These are phyloP conservation scores for Eucalyptus leucophloia DNA, from an alignment of 345 rosid genomes.

Conservation along the genomic window DNA sequence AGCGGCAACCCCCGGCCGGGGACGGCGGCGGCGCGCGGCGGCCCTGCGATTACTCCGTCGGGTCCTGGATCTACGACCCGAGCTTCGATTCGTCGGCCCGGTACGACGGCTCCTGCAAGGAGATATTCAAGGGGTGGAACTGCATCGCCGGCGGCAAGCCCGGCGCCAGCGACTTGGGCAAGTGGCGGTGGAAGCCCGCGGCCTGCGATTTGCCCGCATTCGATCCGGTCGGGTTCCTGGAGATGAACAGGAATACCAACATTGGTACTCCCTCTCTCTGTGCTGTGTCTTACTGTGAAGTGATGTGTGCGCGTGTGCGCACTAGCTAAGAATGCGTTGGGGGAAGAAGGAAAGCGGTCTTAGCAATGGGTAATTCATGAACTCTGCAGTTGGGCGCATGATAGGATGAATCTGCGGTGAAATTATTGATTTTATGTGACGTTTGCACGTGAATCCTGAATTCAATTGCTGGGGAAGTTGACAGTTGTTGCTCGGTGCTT, in stretches of 20 bases:
- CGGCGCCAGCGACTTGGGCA: conserved; percentile 39
- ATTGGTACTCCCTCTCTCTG: conserved; percentile 37
- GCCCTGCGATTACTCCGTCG: conserved; percentile 51
- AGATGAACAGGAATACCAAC: conserved; percentile 37
- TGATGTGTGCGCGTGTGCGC: accelerated
- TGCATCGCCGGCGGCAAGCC: conserved; percentile 61
- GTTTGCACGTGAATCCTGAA: not conserved
- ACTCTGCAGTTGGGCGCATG: not conserved
- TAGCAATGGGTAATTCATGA: not conserved
- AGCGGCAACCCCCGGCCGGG: not conserved
- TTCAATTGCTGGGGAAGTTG: not conserved
- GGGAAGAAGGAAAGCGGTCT: not conserved
- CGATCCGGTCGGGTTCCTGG: conserved; percentile 49
- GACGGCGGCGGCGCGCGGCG: not conserved
- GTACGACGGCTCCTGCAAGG: conserved; percentile 64
- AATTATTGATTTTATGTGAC: not conserved
- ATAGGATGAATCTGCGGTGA: not conserved
- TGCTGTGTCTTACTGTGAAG: not conserved
- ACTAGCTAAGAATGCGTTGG: not conserved
- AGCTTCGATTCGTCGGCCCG: conserved; percentile 8
- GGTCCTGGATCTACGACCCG: conserved; percentile 72
- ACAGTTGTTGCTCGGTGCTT: not conserved
- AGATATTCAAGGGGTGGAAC: conserved; percentile 96
- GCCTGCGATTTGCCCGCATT: conserved; percentile 49
- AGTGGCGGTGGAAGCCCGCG: conserved; percentile 85